Conservation (phyloP, 1,139 yeast species). For the Scheffersomyces titani region DNA sequence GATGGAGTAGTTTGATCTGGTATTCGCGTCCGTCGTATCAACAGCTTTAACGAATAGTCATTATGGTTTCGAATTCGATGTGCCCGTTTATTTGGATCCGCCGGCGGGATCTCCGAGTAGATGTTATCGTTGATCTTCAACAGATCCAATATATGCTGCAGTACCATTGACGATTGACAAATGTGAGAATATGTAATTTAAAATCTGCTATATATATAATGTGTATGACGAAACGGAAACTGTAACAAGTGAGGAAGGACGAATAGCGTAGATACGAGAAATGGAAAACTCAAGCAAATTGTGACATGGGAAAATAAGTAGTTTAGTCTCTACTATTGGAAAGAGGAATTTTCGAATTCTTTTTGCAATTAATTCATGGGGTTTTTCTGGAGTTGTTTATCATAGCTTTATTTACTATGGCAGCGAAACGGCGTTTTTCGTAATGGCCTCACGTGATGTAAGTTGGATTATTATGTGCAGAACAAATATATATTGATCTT, state of each 20-base stretch:
- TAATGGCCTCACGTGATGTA: neutral
- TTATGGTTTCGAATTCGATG: constrained; percentile 13
- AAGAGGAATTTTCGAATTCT: neutral
- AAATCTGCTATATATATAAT: neutral
- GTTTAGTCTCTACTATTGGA: neutral
- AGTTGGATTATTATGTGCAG: neutral
- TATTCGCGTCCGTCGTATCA: constrained; percentile 11
- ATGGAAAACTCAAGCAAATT: neutral
- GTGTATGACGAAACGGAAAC: neutral
- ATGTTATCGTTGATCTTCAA: constrained; percentile 27
- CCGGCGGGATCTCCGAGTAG: constrained; percentile 21
- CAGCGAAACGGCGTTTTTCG: neutral
- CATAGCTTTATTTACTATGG: neutral
- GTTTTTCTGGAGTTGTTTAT: neutral
- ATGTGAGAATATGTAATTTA: neutral
- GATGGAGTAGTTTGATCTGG: neutral
- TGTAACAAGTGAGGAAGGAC: neutral
- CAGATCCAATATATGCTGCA: constrained; percentile 26
- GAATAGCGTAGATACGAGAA: neutral
- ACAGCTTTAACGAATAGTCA: constrained; percentile 14
- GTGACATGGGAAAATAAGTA: neutral
- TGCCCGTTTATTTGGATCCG: constrained; percentile 22
- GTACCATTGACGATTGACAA: constrained; percentile 2
- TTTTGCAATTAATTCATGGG: neutral
- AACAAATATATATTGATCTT: no score